Percentiles rank a stretch among this genome's conserved stretches.
phyloP scores from a whole-genome alignment of 345 rosid species.

The Citrus unshiu region DNA sequence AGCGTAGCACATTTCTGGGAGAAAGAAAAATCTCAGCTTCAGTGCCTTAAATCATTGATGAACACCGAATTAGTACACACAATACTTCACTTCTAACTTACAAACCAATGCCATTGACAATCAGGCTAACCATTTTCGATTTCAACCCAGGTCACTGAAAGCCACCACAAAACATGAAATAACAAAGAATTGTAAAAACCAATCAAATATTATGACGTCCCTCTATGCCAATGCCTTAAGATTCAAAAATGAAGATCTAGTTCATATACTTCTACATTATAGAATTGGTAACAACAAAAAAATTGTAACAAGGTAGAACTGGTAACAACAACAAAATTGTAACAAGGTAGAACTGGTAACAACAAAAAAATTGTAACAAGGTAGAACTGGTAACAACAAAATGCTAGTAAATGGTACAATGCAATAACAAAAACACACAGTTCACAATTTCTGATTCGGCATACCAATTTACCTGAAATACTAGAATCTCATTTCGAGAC shows the following conservation, averaged over 20 bases:
- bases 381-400: background rate
- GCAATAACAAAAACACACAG: background rate
- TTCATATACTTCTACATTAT: background rate
- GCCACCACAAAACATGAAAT: background rate
- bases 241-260: background rate
- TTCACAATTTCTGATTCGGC: background rate
- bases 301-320: background rate
- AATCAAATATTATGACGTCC: background rate
- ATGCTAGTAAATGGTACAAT: background rate
- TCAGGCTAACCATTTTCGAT: background rate
- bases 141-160: background rate
- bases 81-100: background rate
- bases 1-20: background rate
- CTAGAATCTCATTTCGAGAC: slow-evolving; percentile 40
- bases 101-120: slow-evolving; percentile 2
- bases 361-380: background rate
- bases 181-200: background rate
- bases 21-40: background rate
- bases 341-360: background rate
- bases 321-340: background rate
- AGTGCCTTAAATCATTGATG: background rate
- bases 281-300: background rate
- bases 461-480: slow-evolving; percentile 24
- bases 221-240: background rate
- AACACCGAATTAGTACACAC: background rate